Base-by-base conservation (phyloP, 2,329 filamentous ascomycete genomes). In the Aspergillus awamori region DNA sequence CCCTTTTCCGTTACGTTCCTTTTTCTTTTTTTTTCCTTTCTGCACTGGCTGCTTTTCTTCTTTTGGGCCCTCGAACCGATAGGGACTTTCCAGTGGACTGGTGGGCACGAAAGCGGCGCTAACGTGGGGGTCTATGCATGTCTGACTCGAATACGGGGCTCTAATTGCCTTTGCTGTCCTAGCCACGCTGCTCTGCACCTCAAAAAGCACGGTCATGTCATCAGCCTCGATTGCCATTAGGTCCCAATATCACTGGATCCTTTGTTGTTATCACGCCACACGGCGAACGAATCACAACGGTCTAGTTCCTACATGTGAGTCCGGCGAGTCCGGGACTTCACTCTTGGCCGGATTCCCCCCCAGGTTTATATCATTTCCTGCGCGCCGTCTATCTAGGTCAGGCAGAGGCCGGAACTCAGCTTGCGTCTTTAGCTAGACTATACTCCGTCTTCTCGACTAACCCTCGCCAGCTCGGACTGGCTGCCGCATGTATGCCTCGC, bases 61-160 rank as follows among this genome's bases (percentile, higher is more conserved):
- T 56, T 20, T 33, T 45, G 26, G 20, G 33, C 33, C 36, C 7
- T 24, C 24, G 45, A 49, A 49, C 45, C 45, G 45, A 49, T 8
- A 30, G 47, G 47, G n/a, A 11, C 26, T 17, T 28, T 17, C 7
- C 26, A 45, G 15, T 33, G 20, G 53, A 11, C 53, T 47, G 43
- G 53, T 56, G 53, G 53, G 39, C 28, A 43, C 53, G 20, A 22
- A 47, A 22, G 53, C 20, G 15, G 26, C 53, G 26, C 53, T 56
- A 56, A 33, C 53, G 41, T 30, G 41, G 43, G n/a, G 24, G 41
- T 39, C 13, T 20, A 28, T 56, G 53, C 53, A 56, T 45, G 53
- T 56, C 53, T 56, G 53, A 56, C 53, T 56, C 39, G 39, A 56
- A 56, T 56, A 56, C 53, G 53, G 53, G 53, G 41, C 53, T 45